phyloP scores from a whole-genome alignment of 805 yeast species.

The Yarrowia osloensis region DNA sequence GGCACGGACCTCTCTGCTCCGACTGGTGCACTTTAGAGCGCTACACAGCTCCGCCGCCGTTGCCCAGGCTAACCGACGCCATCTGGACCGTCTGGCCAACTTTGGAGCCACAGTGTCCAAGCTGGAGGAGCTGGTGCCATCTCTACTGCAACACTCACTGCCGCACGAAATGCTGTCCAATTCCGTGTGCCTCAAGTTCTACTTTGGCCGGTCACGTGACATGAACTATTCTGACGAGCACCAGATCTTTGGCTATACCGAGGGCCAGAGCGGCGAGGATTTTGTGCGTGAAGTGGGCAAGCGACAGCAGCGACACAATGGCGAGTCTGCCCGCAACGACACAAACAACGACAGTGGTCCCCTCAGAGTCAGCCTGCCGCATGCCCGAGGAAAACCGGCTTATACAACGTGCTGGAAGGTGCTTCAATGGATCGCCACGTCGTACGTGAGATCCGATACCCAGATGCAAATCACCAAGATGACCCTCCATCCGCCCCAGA shows the following conservation, averaged over 20 bases:
- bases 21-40: slow-evolving; percentile 5
- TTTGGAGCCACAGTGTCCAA: slow-evolving; percentile 17
- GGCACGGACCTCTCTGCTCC: slow-evolving; percentile 1
- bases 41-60: neutral
- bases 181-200: slow-evolving; percentile 26
- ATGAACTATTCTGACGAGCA: slow-evolving; percentile 8
- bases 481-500: slow-evolving; percentile 25
- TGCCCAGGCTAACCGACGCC: neutral
- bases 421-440: slow-evolving; percentile 4
- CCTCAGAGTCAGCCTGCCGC: slow-evolving; percentile 3
- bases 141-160: neutral
- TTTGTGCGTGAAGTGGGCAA: slow-evolving; percentile 9
- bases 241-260: slow-evolving; percentile 16
- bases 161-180: slow-evolving; percentile 24
- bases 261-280: slow-evolving; percentile 12
- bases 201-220: slow-evolving; percentile 16
- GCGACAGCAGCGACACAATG: neutral
- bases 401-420: slow-evolving; percentile 29
- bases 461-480: slow-evolving; percentile 11
- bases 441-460: slow-evolving; percentile 11
- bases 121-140: slow-evolving; percentile 26
- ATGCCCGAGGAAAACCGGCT: slow-evolving; percentile 9
- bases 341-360: neutral
- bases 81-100: slow-evolving; percentile 28
- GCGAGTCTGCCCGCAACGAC: neutral